Evolutionary conservation across 257 asterid genomes (phyloP).

Genomic region (Plantago major): DNA sequence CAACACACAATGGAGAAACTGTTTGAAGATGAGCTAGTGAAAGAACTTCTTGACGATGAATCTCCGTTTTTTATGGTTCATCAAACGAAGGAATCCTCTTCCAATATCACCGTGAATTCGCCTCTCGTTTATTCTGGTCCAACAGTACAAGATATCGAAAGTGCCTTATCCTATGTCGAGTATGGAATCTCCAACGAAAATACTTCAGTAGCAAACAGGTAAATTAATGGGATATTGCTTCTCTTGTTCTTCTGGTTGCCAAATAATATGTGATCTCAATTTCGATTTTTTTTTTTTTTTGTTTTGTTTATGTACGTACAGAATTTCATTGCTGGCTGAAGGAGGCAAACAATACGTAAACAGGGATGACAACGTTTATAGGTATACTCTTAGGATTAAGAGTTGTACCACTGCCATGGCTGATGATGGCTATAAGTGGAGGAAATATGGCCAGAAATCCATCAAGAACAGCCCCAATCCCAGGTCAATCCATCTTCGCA

Average conservation of each 20-base stretch:
- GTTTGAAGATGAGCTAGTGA: slow-evolving; percentile 45
- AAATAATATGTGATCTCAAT: too few species aligned
- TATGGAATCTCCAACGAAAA: slow-evolving; percentile 28
- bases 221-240: too few species aligned
- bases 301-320: slow-evolving; percentile 19
- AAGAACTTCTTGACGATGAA: slow-evolving; percentile 47
- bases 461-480: slow-evolving; percentile 93
- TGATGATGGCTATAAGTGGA: slow-evolving; percentile 95
- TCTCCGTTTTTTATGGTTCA: slow-evolving; percentile 41
- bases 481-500: slow-evolving; percentile 34
- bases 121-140: slow-evolving; percentile 26
- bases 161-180: slow-evolving; percentile 24
- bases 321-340: slow-evolving; percentile 34
- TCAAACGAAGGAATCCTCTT: slow-evolving; percentile 4
- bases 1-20: slow-evolving; percentile 42
- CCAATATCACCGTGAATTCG: slow-evolving; percentile 10
- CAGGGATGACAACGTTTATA: slow-evolving; percentile 25
- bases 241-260: too few species aligned
- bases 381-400: slow-evolving; percentile 69
- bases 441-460: slow-evolving; percentile 93
- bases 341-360: slow-evolving; percentile 21
- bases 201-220: slow-evolving; percentile 43
- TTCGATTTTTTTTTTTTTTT: background rate
- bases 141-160: slow-evolving; percentile 26
- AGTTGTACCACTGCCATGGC: slow-evolving; percentile 61